These are phyloP conservation scores for Suhomyces bribrorum DNA, from an alignment of 1,139 yeast species.

Conservation along the genomic window DNA sequence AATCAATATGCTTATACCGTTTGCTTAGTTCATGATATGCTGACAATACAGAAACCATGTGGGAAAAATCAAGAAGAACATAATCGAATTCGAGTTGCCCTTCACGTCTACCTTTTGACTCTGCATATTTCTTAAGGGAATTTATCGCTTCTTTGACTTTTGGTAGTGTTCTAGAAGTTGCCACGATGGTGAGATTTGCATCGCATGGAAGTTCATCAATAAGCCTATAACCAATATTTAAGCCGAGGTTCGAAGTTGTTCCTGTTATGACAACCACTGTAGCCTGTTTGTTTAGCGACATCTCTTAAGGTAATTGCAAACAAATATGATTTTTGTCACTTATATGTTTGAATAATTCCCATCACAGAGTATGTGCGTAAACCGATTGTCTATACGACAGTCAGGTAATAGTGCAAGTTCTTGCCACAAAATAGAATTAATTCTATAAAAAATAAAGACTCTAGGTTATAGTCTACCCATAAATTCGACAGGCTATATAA, in stretches of 20 bases:
- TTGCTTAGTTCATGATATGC: constrained; percentile 72
- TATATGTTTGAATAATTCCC: too few species aligned
- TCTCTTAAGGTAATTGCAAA: too few species aligned
- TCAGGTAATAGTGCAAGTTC: too few species aligned
- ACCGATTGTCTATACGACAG: too few species aligned
- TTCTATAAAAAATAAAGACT: too few species aligned
- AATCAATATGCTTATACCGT: constrained; percentile 68
- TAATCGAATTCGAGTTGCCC: constrained; percentile 82
- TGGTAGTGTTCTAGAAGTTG: constrained; percentile 86
- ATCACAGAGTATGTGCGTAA: too few species aligned
- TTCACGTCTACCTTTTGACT: constrained; percentile 28
- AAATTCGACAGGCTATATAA: too few species aligned
- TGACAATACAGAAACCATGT: constrained; percentile 79
- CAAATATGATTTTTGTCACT: too few species aligned
- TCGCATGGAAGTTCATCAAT: constrained; percentile 57
- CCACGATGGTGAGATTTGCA: constrained; percentile 68
- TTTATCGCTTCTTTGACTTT: constrained; percentile 77
- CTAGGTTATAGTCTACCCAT: too few species aligned
- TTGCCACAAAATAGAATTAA: too few species aligned
- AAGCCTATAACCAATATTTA: constrained; percentile 78
- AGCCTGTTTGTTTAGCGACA: constrained; percentile 22
- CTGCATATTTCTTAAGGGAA: constrained; percentile 54
- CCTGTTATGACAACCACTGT: constrained; percentile 49
- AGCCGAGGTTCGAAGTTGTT: constrained; percentile 72
- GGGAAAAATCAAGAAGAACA: constrained; percentile 80